phyloP scores from a whole-genome alignment of 78 protist genomes.

The Chrysochromulina parva region DNA sequence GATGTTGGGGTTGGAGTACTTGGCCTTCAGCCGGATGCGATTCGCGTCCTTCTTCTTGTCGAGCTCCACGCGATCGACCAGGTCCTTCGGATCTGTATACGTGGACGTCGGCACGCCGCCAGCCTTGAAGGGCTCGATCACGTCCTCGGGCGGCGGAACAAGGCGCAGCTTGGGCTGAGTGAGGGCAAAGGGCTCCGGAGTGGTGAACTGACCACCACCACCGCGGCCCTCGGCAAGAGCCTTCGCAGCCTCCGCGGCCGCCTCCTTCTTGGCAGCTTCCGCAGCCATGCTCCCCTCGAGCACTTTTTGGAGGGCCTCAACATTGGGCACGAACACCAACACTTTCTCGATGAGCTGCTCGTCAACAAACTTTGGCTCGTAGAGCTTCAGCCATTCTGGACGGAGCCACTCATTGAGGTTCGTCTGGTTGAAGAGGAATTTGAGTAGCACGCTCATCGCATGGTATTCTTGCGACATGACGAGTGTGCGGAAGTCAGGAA shows the following conservation, averaged over 20 bases:
- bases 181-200: slow-evolving; percentile 33
- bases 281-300: not conserved
- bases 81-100: not conserved
- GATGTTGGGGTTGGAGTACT: not conserved
- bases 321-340: not conserved
- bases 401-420: not conserved
- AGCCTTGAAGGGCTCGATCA: not conserved
- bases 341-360: not conserved
- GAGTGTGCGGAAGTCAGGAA: not conserved
- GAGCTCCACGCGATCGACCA: not conserved
- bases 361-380: not conserved
- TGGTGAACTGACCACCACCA: not conserved
- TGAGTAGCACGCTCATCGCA: not conserved
- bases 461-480: not conserved
- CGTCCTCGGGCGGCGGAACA: slow-evolving; percentile 22
- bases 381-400: not conserved
- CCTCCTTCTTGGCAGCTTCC: not conserved
- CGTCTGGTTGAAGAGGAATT: slow-evolving; percentile 1
- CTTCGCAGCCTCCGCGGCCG: not conserved
- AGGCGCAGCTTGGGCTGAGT: slow-evolving; percentile 8
- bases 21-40: not conserved
- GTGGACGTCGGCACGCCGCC: slow-evolving; percentile 1
- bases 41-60: not conserved
- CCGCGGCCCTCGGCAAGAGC: not conserved
- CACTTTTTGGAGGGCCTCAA: not conserved